Base-by-base conservation (phyloP, 2,329 filamentous ascomycete genomes). In the Immersiporthe knoxdaviesiana region DNA sequence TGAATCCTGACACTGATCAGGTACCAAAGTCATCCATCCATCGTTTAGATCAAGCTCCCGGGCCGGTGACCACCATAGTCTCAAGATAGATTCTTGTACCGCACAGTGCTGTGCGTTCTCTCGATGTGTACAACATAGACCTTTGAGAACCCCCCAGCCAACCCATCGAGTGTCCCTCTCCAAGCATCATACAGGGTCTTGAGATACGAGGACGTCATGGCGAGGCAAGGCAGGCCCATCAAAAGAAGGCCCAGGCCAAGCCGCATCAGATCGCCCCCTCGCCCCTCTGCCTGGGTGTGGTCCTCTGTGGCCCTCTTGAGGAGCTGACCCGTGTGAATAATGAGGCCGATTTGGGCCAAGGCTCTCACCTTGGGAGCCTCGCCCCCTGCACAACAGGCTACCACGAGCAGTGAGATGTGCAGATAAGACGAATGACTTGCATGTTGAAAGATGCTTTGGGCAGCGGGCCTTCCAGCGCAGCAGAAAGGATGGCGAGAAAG, bases 381-480 rank as follows among this genome's bases (percentile, higher is more conserved):
- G 14, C 50, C 50, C 44, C 24, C 12, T 27, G 50, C 24, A 54
- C 24, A 16, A 30, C 50, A 27, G 50, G 50, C 24, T 54, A 10
- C 52, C 52, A 56, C 7, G 52, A 56, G 24, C 52, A 30, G 27
- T 56, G 52, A 16, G 52, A 56, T 32, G 52, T 27, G 27, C 27
- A 18, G 52, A 56, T 30, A 56, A 30, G 52, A 30, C 52, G n/a
- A 32, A 56, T 56, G 52, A 56, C 52, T 56, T 56, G 52, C 52
- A 56, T 56, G 52, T 7, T 32, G 27, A 18, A 37, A 37, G 32
- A n/a, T 37, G 27, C n/a, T 56, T 27, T 27, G 24, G 50, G n/a
- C 5, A 54, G 50, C 50, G 6, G 24, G 14, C 24, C 24, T 16
- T 54, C 52, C 24, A 5, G 14, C 14, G 8, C 14, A 35, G 4